phyloP scores from a whole-genome alignment of 1,284 basidiomycete species.

The Golubevia pallescens region DNA sequence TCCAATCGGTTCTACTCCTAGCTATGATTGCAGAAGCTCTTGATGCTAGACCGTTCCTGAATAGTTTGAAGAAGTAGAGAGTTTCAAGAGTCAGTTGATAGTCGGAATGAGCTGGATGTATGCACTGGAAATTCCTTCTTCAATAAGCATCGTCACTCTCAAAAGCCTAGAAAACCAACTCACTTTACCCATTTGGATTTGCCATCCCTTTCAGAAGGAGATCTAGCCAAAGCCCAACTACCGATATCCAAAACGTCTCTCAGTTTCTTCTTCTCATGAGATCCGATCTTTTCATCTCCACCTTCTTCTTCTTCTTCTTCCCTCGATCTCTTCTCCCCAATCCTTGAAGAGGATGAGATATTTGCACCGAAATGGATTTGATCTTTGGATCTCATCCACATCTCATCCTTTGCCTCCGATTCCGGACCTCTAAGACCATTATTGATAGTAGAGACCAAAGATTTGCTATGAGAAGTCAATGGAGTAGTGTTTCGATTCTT shows the following conservation, averaged over 20 bases:
- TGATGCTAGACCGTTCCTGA: background rate
- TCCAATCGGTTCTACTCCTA: background rate
- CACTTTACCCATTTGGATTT: background rate
- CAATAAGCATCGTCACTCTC: background rate
- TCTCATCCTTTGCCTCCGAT: background rate
- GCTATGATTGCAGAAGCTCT: background rate
- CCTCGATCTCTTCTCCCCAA: background rate
- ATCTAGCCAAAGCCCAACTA: background rate
- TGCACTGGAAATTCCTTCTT: no score
- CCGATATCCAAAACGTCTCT: background rate
- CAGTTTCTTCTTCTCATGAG: background rate
- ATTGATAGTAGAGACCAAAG: no score
- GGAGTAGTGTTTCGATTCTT: no score
- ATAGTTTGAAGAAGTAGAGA: background rate
- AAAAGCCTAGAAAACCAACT: background rate
- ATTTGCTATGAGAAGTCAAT: no score
- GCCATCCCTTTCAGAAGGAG: background rate
- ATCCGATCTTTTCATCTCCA: background rate
- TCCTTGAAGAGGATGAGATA: background rate
- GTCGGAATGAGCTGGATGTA: no score
- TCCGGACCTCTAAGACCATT: background rate
- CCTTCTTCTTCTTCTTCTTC: background rate
- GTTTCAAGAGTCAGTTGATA: background rate
- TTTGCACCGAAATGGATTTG: background rate
- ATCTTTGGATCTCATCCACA: background rate